A percentile compares a stretch with the other conserved stretches of the same genome.
phyloP scores from a whole-genome alignment of 2,329 filamentous ascomycete species.

The Alternaria consortialis region DNA sequence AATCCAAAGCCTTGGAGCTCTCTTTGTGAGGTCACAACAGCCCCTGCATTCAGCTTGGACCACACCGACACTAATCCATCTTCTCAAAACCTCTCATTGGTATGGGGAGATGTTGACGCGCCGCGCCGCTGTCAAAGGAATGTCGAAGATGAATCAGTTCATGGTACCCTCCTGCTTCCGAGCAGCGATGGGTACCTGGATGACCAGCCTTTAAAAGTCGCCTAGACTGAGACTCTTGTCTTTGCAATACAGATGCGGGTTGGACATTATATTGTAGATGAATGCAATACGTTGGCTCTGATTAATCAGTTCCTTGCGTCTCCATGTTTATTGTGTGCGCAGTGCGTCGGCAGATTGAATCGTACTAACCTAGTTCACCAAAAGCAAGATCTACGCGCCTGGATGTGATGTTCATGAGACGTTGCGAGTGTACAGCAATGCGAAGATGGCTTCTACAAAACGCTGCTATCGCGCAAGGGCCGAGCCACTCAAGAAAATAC shows the following conservation, averaged over 20 bases:
- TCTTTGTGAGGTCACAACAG: no score
- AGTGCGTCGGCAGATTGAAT: no score
- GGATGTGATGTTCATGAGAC: not conserved
- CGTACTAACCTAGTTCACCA: not conserved
- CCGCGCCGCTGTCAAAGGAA: constrained; percentile 16
- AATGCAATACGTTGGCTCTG: not conserved
- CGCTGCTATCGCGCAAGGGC: not conserved
- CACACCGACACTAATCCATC: constrained; percentile 20
- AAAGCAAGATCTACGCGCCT: not conserved
- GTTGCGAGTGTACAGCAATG: not conserved
- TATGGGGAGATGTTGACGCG: constrained; percentile 27
- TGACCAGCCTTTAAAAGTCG: constrained; percentile 43
- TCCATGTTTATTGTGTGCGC: no score
- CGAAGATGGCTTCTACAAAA: not conserved
- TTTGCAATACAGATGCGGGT: constrained; percentile 50
- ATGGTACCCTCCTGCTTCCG: constrained; percentile 29
- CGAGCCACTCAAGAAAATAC: not conserved
- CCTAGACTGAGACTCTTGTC: constrained; percentile 45
- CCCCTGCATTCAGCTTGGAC: not conserved
- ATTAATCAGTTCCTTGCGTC: not conserved
- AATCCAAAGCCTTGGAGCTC: not conserved
- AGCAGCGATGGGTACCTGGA: constrained; percentile 28
- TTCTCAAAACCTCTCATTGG: constrained; percentile 35
- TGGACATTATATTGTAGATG: constrained; percentile 29
- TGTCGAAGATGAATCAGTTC: constrained; percentile 37